Conservation (phyloP, 192 early-diverging fungal species). For the Spizellomyces punctatus region DNA sequence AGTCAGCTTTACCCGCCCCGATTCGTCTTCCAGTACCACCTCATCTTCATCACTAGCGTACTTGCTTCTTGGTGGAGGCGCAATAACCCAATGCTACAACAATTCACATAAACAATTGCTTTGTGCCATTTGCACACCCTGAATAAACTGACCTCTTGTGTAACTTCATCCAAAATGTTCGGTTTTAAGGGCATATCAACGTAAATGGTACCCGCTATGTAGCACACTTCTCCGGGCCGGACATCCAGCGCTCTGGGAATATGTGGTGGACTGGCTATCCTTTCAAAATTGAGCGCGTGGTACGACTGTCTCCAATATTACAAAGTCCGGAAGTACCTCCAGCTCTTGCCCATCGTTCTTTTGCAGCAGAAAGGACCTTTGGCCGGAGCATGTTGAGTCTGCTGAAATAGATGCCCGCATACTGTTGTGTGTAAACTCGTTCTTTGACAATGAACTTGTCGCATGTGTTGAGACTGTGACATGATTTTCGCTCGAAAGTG, state of each 20-base stretch:
- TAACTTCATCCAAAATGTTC: conserved; percentile 86
- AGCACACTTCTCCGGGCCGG: conserved; percentile 61
- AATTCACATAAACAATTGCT: not conserved
- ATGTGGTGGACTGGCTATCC: conserved; percentile 22
- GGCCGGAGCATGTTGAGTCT: conserved; percentile 70
- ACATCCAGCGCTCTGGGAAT: conserved; percentile 78
- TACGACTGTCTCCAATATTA: conserved; percentile 1
- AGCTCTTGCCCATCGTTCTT: conserved; percentile 50
- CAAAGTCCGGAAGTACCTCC: conserved; percentile 1
- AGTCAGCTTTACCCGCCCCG: conserved; percentile 78
- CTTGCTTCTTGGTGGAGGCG: conserved; percentile 62
- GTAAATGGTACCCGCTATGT: conserved; percentile 86
- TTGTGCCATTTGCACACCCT: not conserved
- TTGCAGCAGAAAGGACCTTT: conserved; percentile 59
- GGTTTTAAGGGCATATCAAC: conserved; percentile 87
- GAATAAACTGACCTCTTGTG: conserved; percentile 65
- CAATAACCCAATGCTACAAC: conserved; percentile 64
- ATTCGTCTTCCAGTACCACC: conserved; percentile 87
- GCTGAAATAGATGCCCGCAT: conserved; percentile 81
- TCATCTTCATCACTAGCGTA: conserved; percentile 69
- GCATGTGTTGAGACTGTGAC: not conserved
- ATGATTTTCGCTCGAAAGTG: no score
- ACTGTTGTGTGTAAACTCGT: conserved; percentile 78
- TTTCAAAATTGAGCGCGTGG: not conserved
- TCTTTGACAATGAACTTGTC: conserved; percentile 58